These are phyloP conservation scores for Zopfochytrium polystomum DNA, from an alignment of 371 early-diverging fungal species.

Conservation along the genomic window DNA sequence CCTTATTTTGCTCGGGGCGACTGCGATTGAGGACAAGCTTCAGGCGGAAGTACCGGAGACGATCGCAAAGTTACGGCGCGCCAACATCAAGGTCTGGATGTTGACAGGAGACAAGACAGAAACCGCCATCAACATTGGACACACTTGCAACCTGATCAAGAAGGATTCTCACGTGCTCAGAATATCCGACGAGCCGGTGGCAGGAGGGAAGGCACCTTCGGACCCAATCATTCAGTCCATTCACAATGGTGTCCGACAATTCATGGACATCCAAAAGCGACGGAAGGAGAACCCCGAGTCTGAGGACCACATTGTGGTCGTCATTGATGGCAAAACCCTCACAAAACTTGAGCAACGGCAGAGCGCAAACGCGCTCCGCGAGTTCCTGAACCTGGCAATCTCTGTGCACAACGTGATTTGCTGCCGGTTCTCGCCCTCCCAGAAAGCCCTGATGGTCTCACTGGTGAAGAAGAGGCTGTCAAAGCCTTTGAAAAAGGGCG, in stretches of 20 bases:
- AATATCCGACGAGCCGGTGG: too few species aligned
- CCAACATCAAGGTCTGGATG: slow-evolving; percentile 97
- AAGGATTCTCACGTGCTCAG: slow-evolving; percentile 92
- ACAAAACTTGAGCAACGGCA: too few species aligned
- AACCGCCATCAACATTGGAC: slow-evolving; percentile 96
- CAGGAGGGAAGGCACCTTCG: too few species aligned
- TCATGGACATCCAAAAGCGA: too few species aligned
- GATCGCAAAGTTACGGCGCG: slow-evolving; percentile 77
- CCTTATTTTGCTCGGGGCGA: slow-evolving; percentile 83
- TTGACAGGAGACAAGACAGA: slow-evolving; percentile 99
- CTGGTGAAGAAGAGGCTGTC: slow-evolving; percentile 69
- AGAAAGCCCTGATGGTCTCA: slow-evolving; percentile 96
- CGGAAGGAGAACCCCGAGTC: too few species aligned
- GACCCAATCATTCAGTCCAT: too few species aligned
- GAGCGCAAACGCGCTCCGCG: too few species aligned
- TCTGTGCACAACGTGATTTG: slow-evolving; percentile 88
- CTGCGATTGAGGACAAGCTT: slow-evolving; percentile 97
- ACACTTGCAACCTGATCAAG: slow-evolving; percentile 81
- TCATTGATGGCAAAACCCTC: too few species aligned
- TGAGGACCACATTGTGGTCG: too few species aligned
- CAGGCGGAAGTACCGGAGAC: slow-evolving; percentile 94
- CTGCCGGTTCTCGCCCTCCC: slow-evolving; percentile 98
- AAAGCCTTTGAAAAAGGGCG: too few species aligned
- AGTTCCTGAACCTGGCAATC: slow-evolving; percentile 67
- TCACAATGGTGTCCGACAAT: too few species aligned